These are phyloP conservation scores for Ceratocystis diversiconidia DNA, from an alignment of 2,329 filamentous ascomycete genomes.

Conservation along the genomic window DNA sequence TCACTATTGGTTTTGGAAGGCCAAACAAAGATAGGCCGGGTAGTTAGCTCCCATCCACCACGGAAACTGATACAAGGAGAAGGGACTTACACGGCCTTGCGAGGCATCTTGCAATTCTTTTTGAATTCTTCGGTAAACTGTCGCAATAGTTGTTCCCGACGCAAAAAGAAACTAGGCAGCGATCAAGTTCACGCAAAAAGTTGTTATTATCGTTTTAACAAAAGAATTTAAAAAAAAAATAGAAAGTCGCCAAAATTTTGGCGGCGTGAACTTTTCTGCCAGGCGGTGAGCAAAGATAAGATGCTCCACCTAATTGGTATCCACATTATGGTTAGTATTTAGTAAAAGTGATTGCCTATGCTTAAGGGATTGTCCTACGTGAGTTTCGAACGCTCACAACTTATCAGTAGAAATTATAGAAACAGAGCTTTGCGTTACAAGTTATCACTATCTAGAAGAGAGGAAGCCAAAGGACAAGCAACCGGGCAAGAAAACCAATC, in stretches of 20 bases:
- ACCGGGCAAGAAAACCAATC: not conserved
- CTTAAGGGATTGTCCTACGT: not conserved
- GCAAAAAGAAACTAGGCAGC: not conserved
- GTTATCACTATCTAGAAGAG: not conserved
- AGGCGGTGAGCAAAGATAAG: constrained; percentile 25
- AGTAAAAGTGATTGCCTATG: not conserved
- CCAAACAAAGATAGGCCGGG: constrained; percentile 2
- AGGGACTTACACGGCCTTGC: constrained; percentile 39
- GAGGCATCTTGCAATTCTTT: constrained; percentile 35
- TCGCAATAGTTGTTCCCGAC: not conserved
- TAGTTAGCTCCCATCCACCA: not conserved
- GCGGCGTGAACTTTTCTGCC: constrained; percentile 26
- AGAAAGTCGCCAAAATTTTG: constrained; percentile 29
- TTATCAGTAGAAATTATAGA: not conserved
- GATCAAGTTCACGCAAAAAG: too few relatives aligned
- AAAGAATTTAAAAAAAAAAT: not conserved
- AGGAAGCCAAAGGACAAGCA: not conserved
- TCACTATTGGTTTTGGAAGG: constrained; percentile 39
- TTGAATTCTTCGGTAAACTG: not conserved
- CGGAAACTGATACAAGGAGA: not conserved
- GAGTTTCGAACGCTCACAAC: not conserved
- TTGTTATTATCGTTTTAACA: not conserved
- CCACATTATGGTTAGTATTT: constrained; percentile 1
- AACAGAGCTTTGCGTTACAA: not conserved
- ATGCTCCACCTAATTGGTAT: not conserved